phyloP scores from a whole-genome alignment of 2,329 filamentous ascomycete species.

The Scedosporium minutisporum region DNA sequence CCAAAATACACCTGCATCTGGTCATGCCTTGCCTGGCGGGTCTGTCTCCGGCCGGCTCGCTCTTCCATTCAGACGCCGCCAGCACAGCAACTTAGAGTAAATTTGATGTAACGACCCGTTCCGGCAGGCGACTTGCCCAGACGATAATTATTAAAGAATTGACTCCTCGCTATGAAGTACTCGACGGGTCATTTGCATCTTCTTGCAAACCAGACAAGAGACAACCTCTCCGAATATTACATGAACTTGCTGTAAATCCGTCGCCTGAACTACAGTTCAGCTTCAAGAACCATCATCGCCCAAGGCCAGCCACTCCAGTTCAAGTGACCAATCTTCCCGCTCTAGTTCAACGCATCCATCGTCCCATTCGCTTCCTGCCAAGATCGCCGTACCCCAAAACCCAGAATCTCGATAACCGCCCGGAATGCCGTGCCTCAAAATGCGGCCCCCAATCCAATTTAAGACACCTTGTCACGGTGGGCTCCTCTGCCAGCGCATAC shows the following conservation, averaged over 20 bases:
- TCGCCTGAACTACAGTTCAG: too few relatives aligned
- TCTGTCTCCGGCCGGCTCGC: neutral
- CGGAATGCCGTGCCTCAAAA: too few relatives aligned
- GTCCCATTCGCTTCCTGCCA: neutral
- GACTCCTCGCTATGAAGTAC: too few relatives aligned
- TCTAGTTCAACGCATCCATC: neutral
- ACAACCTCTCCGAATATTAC: too few relatives aligned
- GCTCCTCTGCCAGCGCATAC: neutral
- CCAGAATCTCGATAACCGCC: too few relatives aligned
- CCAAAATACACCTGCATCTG: neutral
- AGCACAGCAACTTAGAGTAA: slow-evolving; percentile 2
- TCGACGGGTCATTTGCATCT: too few relatives aligned
- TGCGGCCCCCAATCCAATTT: too few relatives aligned
- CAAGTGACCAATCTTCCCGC: neutral
- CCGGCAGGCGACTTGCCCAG: neutral
- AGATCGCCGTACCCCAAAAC: too few relatives aligned
- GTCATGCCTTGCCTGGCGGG: neutral
- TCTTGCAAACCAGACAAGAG: too few relatives aligned
- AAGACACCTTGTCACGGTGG: neutral
- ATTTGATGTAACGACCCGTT: neutral
- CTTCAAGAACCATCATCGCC: too few relatives aligned
- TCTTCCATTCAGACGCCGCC: slow-evolving; percentile 3
- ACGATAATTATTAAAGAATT: neutral
- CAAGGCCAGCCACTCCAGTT: neutral
- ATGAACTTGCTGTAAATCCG: too few relatives aligned